A percentile compares a stretch with the other conserved stretches of the same genome.
phyloP scores from a whole-genome alignment of 2,329 filamentous ascomycete species.

The Aphanocladium album region DNA sequence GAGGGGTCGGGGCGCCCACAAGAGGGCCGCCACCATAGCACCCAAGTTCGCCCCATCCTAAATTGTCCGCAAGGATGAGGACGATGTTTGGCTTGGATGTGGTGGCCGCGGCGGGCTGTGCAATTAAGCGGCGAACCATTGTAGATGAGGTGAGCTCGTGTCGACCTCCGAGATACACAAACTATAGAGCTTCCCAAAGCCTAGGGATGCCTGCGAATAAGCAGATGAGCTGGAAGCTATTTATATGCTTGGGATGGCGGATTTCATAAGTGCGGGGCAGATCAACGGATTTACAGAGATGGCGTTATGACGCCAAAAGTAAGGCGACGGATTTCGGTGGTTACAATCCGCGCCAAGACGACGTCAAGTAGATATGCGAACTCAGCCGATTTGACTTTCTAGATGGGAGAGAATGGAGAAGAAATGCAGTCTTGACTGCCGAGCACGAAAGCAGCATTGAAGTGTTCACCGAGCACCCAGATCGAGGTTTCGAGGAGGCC shows the following conservation, averaged over 20 bases:
- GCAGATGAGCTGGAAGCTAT: not conserved
- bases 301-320: too few species aligned
- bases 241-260: not conserved
- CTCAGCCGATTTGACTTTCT: too few species aligned
- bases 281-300: not conserved
- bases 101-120: not conserved
- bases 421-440: too few species aligned
- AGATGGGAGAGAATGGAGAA: too few species aligned
- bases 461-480: too few species aligned
- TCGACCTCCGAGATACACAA: too few species aligned
- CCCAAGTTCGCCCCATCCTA: constrained; percentile 32
- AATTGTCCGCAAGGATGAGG: constrained; percentile 32
- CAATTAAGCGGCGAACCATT: not conserved
- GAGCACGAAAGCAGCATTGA: too few species aligned
- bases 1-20: constrained; percentile 28
- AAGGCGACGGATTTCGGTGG: too few species aligned
- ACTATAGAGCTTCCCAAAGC: not conserved
- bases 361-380: too few species aligned
- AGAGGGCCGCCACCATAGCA: constrained; percentile 30
- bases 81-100: constrained; percentile 25
- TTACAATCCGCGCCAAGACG: too few species aligned
- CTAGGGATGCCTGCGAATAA: not conserved
- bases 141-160: too few species aligned
- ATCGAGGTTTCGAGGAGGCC: too few species aligned
- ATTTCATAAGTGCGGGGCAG: not conserved